Base-by-base conservation (phyloP, 75 land plant species). In the Cupressus sempervirens region DNA sequence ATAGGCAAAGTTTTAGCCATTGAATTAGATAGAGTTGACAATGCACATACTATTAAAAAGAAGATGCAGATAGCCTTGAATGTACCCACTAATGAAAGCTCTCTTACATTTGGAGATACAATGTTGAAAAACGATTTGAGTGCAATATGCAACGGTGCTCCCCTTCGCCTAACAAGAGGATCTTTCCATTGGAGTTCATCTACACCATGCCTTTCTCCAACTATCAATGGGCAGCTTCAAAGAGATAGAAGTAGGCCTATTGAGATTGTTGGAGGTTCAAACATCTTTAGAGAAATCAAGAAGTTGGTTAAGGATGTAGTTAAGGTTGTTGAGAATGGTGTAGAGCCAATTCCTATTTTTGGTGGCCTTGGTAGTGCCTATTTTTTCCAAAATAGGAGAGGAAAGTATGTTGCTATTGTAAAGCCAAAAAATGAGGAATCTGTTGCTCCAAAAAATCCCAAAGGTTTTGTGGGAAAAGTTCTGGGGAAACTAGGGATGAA, bases 341-440 rank as follows among this genome's bases (percentile, higher is more conserved):
- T 96, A 62, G 96, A 93, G 36, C 97, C 97, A 46, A 50, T 93
- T 13, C 89, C 89, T 32, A 93, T 87, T 20, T 82, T 85, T 48
- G 88, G 92, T 85, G 97, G 97, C 18, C 93, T 96, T 85, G 97
- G 97, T 1, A 96, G 97, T 34, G 96, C 96, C 12, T 96, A 96
- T 72, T 96, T 91, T 84, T 96, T 96, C 80, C 87, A 92, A 56
- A 94, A 94, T 82, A 36, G 20, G 43, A 89, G 84, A 83, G 97
- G 97, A 30, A 92, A 93, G 62, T 90, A 84, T 86, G 83, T 94
- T 85, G 97, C 97, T 15, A 96, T 96, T 82, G 91, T 96, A 67
- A 96, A 96, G 56, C 97, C 97, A 23, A 96, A 96, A 9, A 96
- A 96, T 86, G 97, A 96, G 83, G 97, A 96, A 77, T 96, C 97